Conservation (phyloP, 192 early-diverging fungal genomes). For the Pilaira anomala region DNA sequence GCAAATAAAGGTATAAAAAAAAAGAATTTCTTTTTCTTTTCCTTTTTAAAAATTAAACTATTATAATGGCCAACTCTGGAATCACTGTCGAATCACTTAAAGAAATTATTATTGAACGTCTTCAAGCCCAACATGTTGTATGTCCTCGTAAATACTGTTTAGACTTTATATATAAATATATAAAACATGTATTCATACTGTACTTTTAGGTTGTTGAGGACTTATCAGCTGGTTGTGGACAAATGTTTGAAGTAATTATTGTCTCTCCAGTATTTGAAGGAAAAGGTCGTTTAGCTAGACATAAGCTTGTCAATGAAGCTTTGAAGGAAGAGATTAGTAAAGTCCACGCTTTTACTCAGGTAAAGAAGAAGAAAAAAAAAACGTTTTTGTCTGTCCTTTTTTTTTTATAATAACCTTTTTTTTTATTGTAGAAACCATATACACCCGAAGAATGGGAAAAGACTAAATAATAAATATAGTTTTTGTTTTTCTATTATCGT, state of each 20-base stretch:
- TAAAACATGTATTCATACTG: not conserved
- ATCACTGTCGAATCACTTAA: slow-evolving; percentile 34
- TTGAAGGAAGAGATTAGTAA: slow-evolving; percentile 74
- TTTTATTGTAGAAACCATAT: slow-evolving; percentile 24
- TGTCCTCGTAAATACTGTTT: not conserved
- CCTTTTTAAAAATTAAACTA: not conserved
- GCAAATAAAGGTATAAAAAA: too few species aligned
- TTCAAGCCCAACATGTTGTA: slow-evolving; percentile 41
- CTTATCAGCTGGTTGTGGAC: slow-evolving; percentile 78
- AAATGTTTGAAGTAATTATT: slow-evolving; percentile 75
- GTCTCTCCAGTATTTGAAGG: slow-evolving; percentile 74
- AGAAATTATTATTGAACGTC: slow-evolving; percentile 31
- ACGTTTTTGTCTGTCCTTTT: not conserved
- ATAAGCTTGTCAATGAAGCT: slow-evolving; percentile 78
- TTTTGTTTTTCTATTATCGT: too few species aligned
- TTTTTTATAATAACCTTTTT: not conserved
- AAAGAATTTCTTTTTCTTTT: not conserved
- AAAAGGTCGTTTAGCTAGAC: slow-evolving; percentile 64
- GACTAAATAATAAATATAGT: not conserved
- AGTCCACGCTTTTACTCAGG: slow-evolving; percentile 86
- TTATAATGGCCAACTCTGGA: slow-evolving; percentile 32
- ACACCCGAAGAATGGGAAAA: slow-evolving; percentile 35
- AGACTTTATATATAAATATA: not conserved
- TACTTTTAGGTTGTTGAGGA: slow-evolving; percentile 43
- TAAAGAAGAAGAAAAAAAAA: slow-evolving; percentile 35